Evolutionary conservation across 495 filamentous ascomycete species (phyloP).

Genomic region (Cairneyella variabilis): DNA sequence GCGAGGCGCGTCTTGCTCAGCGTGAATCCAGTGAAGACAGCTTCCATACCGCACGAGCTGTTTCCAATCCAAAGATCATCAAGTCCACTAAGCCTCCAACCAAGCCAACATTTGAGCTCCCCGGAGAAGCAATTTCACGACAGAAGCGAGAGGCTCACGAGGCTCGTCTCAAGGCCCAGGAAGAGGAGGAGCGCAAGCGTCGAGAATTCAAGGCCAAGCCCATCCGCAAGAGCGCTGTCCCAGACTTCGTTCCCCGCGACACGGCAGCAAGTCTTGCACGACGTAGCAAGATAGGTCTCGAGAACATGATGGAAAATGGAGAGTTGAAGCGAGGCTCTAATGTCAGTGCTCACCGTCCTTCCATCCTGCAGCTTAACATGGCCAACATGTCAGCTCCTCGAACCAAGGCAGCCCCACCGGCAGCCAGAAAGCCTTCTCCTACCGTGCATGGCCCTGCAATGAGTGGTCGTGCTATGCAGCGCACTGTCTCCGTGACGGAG

Average conservation of each 20-base stretch:
- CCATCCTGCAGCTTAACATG: constrained; percentile 2
- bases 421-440: constrained; percentile 29
- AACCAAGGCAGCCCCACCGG: constrained; percentile 6
- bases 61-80: constrained; percentile 16
- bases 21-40: constrained; percentile 17
- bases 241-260: constrained; percentile 37
- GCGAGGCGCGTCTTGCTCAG: constrained; percentile 42
- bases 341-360: constrained; percentile 20
- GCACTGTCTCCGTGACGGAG: constrained; percentile 44
- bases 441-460: constrained; percentile 36
- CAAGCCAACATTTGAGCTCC: constrained; percentile 62
- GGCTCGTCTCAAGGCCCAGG: constrained; percentile 55
- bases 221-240: constrained; percentile 40
- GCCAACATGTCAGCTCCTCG: constrained; percentile 24
- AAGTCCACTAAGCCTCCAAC: constrained; percentile 61
- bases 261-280: constrained; percentile 58
- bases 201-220: constrained; percentile 64
- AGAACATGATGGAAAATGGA: constrained; percentile 4
- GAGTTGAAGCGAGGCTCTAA: constrained; percentile 22
- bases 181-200: constrained; percentile 54
- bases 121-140: constrained; percentile 68
- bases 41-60: constrained; percentile 7
- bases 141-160: constrained; percentile 65
- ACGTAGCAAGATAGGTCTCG: constrained; percentile 25
- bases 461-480: constrained; percentile 33